Evolutionary conservation across 306 rosid genomes (phyloP), one percentile per base, ranked within the genome.

Genomic region (Acacia acuminata): DNA sequence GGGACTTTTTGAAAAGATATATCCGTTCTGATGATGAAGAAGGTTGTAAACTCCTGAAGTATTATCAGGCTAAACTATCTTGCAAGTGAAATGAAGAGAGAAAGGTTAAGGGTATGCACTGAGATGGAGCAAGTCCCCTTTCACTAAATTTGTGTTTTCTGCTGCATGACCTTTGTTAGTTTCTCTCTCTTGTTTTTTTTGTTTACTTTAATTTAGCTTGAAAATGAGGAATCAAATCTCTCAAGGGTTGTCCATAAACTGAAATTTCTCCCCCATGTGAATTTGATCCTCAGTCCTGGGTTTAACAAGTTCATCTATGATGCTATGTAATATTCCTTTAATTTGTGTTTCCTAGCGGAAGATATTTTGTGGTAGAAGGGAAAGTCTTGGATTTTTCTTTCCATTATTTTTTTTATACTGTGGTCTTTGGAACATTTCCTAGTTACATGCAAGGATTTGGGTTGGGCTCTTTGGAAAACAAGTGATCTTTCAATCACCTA

Each of bases 1-100:
- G 1, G 77, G 0, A 1, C 10, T 86, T 82, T 80, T 40, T 82
- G 36, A 15, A 27, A 4, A 63, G 19, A 81, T 79, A n/a, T 86
- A 67, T 86, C 48, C 14, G 3, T 10, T 8, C 58, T 40, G 79
- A 70, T 32, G 65, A 48, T 58, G 43, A 79, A 20, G 47, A 67
- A 67, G 15, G 13, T 67, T 8, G 14, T 67, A 24, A 67, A 67
- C 47, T 67, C 20, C n/a, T 64, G 67, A 82, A 75, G 75, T 25
- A 75, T 34, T 67, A 60, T 48, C 6, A 45, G 15, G 76, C 25
- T 34, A 73, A 68, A 67, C 43, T 36, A 42, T 58, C 51, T 27
- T 42, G 38, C 63, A 10, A 5, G 24, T 12, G 71, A 48, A 71
- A 4, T 14, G 45, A 10, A 61, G 34, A 44, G 30, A 24, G 20